Evolutionary conservation across 2,329 filamentous ascomycete genomes (phyloP).

Genomic region (Curvularia spicifera): DNA sequence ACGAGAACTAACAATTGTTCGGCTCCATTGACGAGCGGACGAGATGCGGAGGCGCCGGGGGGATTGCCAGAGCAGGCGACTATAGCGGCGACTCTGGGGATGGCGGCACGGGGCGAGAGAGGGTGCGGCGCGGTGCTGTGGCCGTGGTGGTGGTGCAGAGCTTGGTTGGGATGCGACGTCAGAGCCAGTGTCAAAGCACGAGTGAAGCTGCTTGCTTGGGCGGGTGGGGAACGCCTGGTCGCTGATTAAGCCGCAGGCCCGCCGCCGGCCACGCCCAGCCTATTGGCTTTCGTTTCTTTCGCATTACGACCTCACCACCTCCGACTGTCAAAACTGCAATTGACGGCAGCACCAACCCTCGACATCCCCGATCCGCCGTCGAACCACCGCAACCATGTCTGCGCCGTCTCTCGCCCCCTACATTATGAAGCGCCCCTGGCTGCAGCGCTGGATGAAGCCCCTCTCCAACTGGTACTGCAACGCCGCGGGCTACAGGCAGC

Average conservation of each 20-base stretch:
- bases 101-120: slow-evolving; percentile 11
- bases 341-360: slow-evolving; percentile 36
- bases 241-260: slow-evolving; percentile 19
- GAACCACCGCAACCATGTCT: slow-evolving; percentile 63
- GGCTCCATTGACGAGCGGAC: slow-evolving; percentile 49
- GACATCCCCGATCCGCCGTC: slow-evolving; percentile 28
- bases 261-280: slow-evolving; percentile 22
- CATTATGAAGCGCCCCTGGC: slow-evolving; percentile 84
- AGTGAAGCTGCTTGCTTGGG: slow-evolving; percentile 21
- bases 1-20: slow-evolving; percentile 50
- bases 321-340: slow-evolving; percentile 32
- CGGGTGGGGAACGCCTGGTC: slow-evolving; percentile 14
- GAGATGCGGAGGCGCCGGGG: slow-evolving; percentile 5
- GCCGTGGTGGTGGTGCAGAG: slow-evolving; percentile 13
- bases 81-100: not conserved
- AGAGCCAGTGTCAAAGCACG: slow-evolving; percentile 21
- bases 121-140: not conserved
- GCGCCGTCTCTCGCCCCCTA: slow-evolving; percentile 75
- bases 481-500: slow-evolving; percentile 88
- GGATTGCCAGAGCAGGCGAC: not conserved
- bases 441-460: slow-evolving; percentile 78
- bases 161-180: slow-evolving; percentile 22
- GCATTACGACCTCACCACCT: slow-evolving; percentile 28
- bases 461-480: slow-evolving; percentile 87
- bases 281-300: slow-evolving; percentile 29